Conservation (phyloP, 805 yeast species). For the Candida koratica region DNA sequence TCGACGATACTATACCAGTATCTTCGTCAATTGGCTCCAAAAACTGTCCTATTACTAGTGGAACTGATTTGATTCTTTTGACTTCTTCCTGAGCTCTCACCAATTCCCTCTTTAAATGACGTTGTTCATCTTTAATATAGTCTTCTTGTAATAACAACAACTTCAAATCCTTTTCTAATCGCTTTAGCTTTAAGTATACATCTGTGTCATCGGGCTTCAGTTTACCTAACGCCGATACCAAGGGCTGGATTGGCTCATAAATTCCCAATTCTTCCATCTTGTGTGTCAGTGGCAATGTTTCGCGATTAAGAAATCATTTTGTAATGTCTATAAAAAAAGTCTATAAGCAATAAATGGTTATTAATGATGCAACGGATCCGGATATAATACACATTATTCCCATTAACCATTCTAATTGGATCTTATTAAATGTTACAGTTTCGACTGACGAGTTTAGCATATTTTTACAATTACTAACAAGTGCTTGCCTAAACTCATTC, state of each 20-base stretch:
- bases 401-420: slow-evolving; percentile 5
- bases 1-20: slow-evolving; percentile 94
- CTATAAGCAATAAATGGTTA: slow-evolving; percentile 1
- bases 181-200: slow-evolving; percentile 79
- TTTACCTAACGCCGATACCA: slow-evolving; percentile 4
- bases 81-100: slow-evolving; percentile 98
- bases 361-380: slow-evolving; percentile 4
- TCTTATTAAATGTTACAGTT: slow-evolving; percentile 19
- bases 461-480: slow-evolving; percentile 17
- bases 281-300: slow-evolving; percentile 3
- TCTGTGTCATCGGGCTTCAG: slow-evolving; percentile 43
- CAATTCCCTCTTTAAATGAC: slow-evolving; percentile 90
- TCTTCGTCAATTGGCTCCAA: slow-evolving; percentile 95
- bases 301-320: too few relatives aligned
- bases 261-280: slow-evolving; percentile 38
- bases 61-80: slow-evolving; percentile 94
- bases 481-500: slow-evolving; percentile 15
- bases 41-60: slow-evolving; percentile 96
- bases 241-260: slow-evolving; percentile 16
- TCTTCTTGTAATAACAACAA: slow-evolving; percentile 86
- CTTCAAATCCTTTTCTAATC: slow-evolving; percentile 86
- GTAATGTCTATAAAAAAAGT: too few relatives aligned
- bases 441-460: slow-evolving; percentile 15
- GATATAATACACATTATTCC: slow-evolving; percentile 3
- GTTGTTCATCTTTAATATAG: slow-evolving; percentile 96